A percentile compares a stretch with the other conserved stretches of the same genome.
Evolutionary conservation across 1,284 basidiomycete genomes (phyloP).

Genomic region (Sanghuangporus sanghuang): DNA sequence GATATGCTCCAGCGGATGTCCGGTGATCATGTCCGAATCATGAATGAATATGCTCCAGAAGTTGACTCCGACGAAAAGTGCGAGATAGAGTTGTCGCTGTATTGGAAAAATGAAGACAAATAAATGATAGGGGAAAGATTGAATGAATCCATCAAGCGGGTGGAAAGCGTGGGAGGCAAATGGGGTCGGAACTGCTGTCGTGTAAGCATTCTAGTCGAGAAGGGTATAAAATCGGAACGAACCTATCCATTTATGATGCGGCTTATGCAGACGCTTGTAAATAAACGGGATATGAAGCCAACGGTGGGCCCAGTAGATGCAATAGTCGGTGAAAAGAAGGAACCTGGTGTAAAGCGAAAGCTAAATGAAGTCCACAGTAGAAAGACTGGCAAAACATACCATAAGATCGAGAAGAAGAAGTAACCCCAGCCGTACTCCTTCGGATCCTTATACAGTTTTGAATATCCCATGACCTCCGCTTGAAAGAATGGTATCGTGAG

Average conservation of each 20-base stretch:
- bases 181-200: slow-evolving; percentile 82
- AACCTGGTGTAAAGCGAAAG: slow-evolving; percentile 43
- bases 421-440: slow-evolving; percentile 70
- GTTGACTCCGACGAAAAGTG: slow-evolving; percentile 85
- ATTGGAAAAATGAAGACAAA: slow-evolving; percentile 92
- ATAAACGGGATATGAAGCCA: slow-evolving; percentile 80
- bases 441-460: slow-evolving; percentile 74
- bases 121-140: slow-evolving; percentile 93
- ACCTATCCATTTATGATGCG: slow-evolving; percentile 99
- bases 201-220: slow-evolving; percentile 4
- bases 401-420: slow-evolving; percentile 52
- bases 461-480: slow-evolving; percentile 86
- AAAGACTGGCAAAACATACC: slow-evolving; percentile 40
- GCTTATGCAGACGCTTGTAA: slow-evolving; percentile 93
- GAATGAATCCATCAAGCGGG: slow-evolving; percentile 89
- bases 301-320: slow-evolving; percentile 95
- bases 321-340: slow-evolving; percentile 87
- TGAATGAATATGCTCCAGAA: slow-evolving; percentile 95
- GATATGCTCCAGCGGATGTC: slow-evolving; percentile 82
- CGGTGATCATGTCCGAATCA: slow-evolving; percentile 99
- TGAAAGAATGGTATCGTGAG: slow-evolving; percentile 94
- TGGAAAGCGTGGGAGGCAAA: slow-evolving; percentile 98
- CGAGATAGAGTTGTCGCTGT: slow-evolving; percentile 79
- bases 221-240: slow-evolving; percentile 29
- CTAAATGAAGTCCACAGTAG: neutral